Conservation (phyloP, 129 eudicot genomes). For the Lonicera japonica region DNA sequence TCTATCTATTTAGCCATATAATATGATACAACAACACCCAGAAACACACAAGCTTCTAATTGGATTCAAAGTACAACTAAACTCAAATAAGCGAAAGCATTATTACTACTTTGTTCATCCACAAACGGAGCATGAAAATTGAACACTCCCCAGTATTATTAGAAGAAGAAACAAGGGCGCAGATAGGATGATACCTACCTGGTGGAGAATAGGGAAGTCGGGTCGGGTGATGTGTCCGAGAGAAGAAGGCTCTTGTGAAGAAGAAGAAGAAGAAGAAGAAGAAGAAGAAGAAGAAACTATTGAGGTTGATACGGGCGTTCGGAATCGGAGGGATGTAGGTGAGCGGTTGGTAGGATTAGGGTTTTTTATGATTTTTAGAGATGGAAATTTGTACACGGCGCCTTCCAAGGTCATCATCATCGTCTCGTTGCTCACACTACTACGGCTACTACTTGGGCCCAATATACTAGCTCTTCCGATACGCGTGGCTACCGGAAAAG, state of each 20-base stretch:
- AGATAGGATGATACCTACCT: too few relatives aligned
- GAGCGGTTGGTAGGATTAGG: conserved; percentile 27
- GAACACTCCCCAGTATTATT: not conserved
- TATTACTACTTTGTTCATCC: not conserved
- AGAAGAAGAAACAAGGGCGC: not conserved
- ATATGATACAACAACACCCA: too few relatives aligned
- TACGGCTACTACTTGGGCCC: not conserved
- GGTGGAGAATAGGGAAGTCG: conserved; percentile 87
- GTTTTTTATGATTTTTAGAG: conserved; percentile 28
- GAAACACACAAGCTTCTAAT: not conserved
- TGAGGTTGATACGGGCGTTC: conserved; percentile 32
- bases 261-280: too few relatives aligned
- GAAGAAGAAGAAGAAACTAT: conserved; percentile 16
- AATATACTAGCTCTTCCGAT: too few relatives aligned
- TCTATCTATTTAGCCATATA: not conserved
- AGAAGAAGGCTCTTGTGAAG: too few relatives aligned
- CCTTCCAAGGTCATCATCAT: conserved; percentile 42
- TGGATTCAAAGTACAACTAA: not conserved
- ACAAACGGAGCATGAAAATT: not conserved
- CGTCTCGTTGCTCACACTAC: not conserved
- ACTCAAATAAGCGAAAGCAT: not conserved
- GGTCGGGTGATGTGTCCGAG: conserved; percentile 73
- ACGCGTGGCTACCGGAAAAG: too few relatives aligned
- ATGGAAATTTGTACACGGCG: conserved; percentile 38
- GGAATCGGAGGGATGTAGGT: conserved; percentile 14